These are phyloP conservation scores for Ogataea methanolica DNA, from an alignment of 805 yeast species.

Conservation along the genomic window DNA sequence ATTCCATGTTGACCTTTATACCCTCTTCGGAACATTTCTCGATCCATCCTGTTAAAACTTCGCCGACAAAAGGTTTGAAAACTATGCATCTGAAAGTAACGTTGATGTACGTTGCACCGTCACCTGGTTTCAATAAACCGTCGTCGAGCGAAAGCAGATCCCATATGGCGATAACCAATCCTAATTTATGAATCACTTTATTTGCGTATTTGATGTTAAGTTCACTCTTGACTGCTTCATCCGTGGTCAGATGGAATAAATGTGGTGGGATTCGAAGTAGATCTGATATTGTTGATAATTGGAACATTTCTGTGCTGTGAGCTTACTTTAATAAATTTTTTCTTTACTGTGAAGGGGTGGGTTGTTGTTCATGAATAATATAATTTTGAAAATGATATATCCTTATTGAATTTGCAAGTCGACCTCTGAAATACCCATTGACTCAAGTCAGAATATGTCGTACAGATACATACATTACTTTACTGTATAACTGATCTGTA, in stretches of 20 bases:
- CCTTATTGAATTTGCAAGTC: too few species aligned
- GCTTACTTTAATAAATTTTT: neutral
- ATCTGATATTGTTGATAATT: constrained; percentile 75
- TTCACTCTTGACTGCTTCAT: constrained; percentile 71
- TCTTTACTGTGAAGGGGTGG: neutral
- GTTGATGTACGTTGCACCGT: constrained; percentile 80
- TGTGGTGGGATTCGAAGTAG: constrained; percentile 86
- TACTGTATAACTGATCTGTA: too few species aligned
- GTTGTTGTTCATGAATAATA: too few species aligned
- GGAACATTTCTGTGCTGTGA: constrained; percentile 59
- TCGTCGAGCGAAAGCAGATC: constrained; percentile 80
- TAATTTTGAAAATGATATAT: too few species aligned
- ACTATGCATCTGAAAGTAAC: constrained; percentile 71
- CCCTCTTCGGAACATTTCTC: constrained; percentile 86
- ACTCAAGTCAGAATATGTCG: too few species aligned
- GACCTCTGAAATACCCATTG: too few species aligned
- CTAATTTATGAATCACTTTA: constrained; percentile 77
- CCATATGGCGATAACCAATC: constrained; percentile 80
- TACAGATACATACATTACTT: too few species aligned
- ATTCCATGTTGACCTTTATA: constrained; percentile 75
- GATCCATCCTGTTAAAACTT: constrained; percentile 88
- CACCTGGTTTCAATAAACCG: constrained; percentile 89
- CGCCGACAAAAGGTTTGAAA: constrained; percentile 94
- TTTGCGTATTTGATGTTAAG: constrained; percentile 82
- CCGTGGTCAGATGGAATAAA: constrained; percentile 67